These are phyloP conservation scores for Aristolochia contorta DNA, from an alignment of 164 flowering plant species.

Conservation along the genomic window DNA sequence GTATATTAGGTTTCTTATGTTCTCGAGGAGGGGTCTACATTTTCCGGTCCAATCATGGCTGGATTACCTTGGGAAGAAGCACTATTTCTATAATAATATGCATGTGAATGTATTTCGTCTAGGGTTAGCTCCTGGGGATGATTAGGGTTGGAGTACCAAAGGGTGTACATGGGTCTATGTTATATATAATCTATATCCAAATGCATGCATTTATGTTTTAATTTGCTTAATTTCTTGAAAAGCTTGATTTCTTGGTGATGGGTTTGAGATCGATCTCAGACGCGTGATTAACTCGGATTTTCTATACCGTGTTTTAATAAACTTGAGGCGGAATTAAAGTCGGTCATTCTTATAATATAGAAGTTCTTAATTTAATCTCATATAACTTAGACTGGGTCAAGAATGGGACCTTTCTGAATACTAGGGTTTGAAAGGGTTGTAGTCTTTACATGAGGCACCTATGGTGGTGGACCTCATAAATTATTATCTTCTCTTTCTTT, in stretches of 20 bases:
- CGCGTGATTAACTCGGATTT: not conserved
- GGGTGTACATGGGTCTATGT: too few species aligned
- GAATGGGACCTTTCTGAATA: too few species aligned
- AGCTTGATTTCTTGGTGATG: too few species aligned
- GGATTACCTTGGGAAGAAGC: constrained; percentile 7
- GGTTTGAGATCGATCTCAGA: not conserved
- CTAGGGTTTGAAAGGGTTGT: too few species aligned
- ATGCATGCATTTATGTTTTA: not conserved
- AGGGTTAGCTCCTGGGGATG: not conserved
- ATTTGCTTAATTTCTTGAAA: not conserved
- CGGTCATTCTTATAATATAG: too few species aligned
- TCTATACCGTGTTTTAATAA: too few species aligned
- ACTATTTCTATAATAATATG: not conserved
- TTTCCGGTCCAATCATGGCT: too few species aligned
- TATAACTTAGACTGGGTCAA: not conserved
- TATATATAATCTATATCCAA: not conserved
- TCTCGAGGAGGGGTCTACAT: not conserved
- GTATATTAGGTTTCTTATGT: constrained; percentile 1
- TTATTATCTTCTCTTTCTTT: too few species aligned
- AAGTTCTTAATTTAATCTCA: not conserved
- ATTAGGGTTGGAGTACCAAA: not conserved
- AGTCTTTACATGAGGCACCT: too few species aligned
- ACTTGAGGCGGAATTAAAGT: not conserved
- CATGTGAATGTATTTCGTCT: not conserved
- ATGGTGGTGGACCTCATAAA: too few species aligned